Evolutionary conservation across 805 yeast genomes (phyloP).

Genomic region (Cyberlindnera euphorbiae): DNA sequence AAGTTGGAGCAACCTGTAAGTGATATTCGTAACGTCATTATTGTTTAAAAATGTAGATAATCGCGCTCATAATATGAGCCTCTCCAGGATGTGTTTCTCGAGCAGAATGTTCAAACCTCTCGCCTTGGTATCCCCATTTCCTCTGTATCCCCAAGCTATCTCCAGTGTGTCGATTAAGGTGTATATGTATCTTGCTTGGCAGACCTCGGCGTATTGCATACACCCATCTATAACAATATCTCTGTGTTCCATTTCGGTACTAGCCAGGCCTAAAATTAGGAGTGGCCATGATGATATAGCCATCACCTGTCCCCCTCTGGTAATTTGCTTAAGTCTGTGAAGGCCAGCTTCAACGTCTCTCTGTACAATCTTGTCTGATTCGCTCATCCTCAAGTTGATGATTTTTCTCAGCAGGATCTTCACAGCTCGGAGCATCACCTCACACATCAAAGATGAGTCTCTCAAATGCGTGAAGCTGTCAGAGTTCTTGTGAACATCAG

Average conservation of each 20-base stretch:
- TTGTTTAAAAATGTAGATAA: too few species aligned
- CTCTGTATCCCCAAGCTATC: slow-evolving; percentile 17
- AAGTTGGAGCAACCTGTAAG: not conserved
- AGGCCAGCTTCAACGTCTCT: slow-evolving; percentile 8
- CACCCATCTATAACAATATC: slow-evolving; percentile 9
- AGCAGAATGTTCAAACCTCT: slow-evolving; percentile 16
- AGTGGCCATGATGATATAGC: slow-evolving; percentile 15
- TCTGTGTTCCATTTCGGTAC: slow-evolving; percentile 9
- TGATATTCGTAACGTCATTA: not conserved
- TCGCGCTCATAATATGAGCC: slow-evolving; percentile 4
- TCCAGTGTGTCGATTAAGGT: slow-evolving; percentile 15
- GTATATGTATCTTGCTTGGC: slow-evolving; percentile 14
- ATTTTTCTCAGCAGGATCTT: slow-evolving; percentile 18
- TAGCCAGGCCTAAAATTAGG: slow-evolving; percentile 16
- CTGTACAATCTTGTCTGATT: slow-evolving; percentile 6
- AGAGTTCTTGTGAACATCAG: slow-evolving; percentile 6
- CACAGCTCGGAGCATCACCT: slow-evolving; percentile 14
- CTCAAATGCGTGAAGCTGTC: slow-evolving; percentile 9
- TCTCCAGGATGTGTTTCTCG: slow-evolving; percentile 5
- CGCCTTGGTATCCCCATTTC: slow-evolving; percentile 1
- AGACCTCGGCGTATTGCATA: slow-evolving; percentile 11
- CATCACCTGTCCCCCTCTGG: slow-evolving; percentile 9
- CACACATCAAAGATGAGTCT: slow-evolving; percentile 17
- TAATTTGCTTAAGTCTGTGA: slow-evolving; percentile 8
- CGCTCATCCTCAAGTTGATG: slow-evolving; percentile 3